Evolutionary conservation across 345 rosid species (phyloP), one percentile per base, ranked within the genome.

Genomic region (Aurinia saxatilis): DNA sequence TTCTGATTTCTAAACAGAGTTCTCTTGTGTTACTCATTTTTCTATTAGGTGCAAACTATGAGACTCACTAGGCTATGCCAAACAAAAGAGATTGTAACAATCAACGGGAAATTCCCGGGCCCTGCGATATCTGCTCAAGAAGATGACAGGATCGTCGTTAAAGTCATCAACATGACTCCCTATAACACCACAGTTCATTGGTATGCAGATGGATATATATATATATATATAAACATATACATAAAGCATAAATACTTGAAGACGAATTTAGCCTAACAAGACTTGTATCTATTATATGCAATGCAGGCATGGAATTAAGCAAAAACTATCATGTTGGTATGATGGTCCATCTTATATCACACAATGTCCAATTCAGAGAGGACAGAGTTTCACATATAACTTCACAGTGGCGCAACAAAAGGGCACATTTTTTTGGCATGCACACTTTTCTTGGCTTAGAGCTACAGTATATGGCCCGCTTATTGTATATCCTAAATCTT

Each of bases 301-400:
- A 12, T 38, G 11, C 27, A 87, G 98, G 98, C 98, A 91, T 67
- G 98, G 96, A 13, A 82, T 91, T 16, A 79, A 87, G 77, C 98
- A 87, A 68, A 81, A 65, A 67, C 71, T 80, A 35, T 84, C 98
- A 5, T 84, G 95, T 73, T 91, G 96, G 98, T 85, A 75, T 39
- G 98, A 88, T 60, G 96, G 96, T 48, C 93, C 98, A 5, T 77
- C 98, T 5, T 88, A 91, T 69, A 82, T 91, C 36, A 91, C 96
- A 11, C 98, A 91, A 50, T 91, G 96, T 61, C 96, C 96, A 2
- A 85, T 87, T 39, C 85, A 80, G 67, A 65, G 84, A 1, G 93
- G 98, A 7, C 86, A 85, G 46, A 77, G 73, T 60, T 87, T 85
- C 77, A 85, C 91, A 2, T 81, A 87, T 34, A 79, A 84, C 71